A percentile compares a stretch with the other conserved stretches of the same genome.
Evolutionary conservation across 108 stramenopile genomes (phyloP).

Genomic region (Skeletonema menzelii): DNA sequence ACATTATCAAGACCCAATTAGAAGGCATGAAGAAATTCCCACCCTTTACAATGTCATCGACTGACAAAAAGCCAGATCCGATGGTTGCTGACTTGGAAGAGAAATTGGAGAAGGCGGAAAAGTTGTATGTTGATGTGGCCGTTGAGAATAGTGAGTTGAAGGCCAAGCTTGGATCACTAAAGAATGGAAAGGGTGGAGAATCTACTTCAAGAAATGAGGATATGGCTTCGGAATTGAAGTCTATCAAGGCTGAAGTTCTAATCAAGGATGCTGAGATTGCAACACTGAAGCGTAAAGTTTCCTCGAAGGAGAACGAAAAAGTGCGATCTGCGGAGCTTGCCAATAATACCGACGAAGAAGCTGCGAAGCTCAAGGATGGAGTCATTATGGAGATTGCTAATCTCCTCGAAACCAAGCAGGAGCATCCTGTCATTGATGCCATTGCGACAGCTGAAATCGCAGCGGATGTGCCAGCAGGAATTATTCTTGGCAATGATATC

Average conservation of each 20-base stretch:
- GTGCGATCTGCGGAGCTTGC: neutral
- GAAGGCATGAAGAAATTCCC: neutral
- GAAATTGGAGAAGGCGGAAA: neutral
- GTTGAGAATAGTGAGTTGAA: slow-evolving; percentile 6
- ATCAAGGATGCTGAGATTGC: slow-evolving; percentile 2
- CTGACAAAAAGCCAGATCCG: neutral
- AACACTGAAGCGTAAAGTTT: neutral
- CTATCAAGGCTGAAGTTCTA: neutral
- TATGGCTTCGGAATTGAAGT: neutral
- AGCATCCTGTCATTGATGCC: neutral
- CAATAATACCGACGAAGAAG: neutral
- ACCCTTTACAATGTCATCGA: neutral
- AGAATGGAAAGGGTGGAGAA: neutral
- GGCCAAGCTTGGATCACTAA: neutral
- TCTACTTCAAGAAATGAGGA: neutral
- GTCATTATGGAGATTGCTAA: neutral
- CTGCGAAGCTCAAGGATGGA: neutral
- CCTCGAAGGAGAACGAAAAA: neutral
- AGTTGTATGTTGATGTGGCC: neutral
- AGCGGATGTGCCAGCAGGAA: neutral
- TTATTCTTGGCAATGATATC: neutral
- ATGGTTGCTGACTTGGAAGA: neutral
- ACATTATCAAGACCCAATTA: neutral
- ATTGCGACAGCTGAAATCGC: neutral
- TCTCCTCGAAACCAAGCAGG: neutral